Evolutionary conservation across 345 rosid genomes (phyloP), one percentile per base, ranked within the genome.

Genomic region (Clarkia xantiana): DNA sequence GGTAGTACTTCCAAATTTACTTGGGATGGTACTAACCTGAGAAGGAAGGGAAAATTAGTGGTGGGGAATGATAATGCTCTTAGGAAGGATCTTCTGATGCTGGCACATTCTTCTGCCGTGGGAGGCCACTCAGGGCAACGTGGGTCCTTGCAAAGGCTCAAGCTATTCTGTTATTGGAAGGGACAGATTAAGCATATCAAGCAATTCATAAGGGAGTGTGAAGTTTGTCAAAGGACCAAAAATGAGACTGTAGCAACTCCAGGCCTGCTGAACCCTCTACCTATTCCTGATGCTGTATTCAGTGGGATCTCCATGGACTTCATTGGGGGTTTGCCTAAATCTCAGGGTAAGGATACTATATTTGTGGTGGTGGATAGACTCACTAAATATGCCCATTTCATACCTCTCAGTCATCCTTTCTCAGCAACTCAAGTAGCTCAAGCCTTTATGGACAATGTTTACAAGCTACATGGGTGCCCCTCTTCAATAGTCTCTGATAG

Each of bases 311-410:
- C 46, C 1, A 53, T 53, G 56, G 56, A 53, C 18, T 53, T 53
- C 4, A 15, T 29, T 38, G 8, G 1, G 4, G 56, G 7, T 4
- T n/a, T 53, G 5, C 56, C 47, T 15, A 15, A n/a, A 9, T 53
- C 56, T 4, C 11, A 18, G 4, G 56, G 56, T 0, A 38, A 14
- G 13, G 47, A 53, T 3, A 14, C 18, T 3, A 53, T 53, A 2
- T 11, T 53, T 40, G 47, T 53, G 4, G 56, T 53, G 10, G 56
- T 53, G 11, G 56, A 53, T n/a, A 10, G 56, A 0, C 41, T 53
- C 7, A 53, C 23, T 2, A 53, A 53, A 18, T 53, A 15, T 40
- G 19, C 46, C 4, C 56, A 53, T 25, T 53, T 53, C 5, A 39
- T 42, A 1, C 1, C 46, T 6, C 4, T 53, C 3, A 14, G 3